Base-by-base conservation (phyloP, 169 alveolate species). In the Cryptosporidium ryanae region DNA sequence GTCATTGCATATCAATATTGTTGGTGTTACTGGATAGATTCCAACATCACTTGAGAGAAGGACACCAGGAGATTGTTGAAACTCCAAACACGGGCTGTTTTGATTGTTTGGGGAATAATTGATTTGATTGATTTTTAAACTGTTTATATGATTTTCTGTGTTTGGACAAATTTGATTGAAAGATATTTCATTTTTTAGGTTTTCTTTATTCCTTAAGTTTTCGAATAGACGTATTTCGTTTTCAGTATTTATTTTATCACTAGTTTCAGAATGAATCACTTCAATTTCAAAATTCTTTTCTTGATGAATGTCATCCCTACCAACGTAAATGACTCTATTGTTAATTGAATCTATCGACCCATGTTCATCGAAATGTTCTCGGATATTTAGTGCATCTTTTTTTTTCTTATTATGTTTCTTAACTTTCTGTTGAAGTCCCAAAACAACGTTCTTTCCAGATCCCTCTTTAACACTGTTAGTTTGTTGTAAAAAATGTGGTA, bases 11-110 rank as follows among this genome's bases (percentile, higher is more conserved):
- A 21, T 64, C 15, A 48, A 38, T 12, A 76, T 32, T 43, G 63
- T 32, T 5, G 87, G 87, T 5, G 87, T 76, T 43, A 76, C 87
- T 5, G 87, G 87, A 23, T 76, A 76, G 12, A 76, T 61, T 38
- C 87, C 87, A 57, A 76, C 64, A 61, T 55, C 71, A 38, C 71
- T 76, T 38, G 65, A 34, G n/a, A 76, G 71, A 3, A 76, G 32
- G 0, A 59, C 87, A 2, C 76, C 71, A 12, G 87, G 76, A 0
- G 87, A 65, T 76, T 76, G 76, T 25, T 76, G 87, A 31, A 76
- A 48, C 71, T 59, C 68, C 17, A 76, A 32, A n/a, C 63, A 54
- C 34, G 87, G 1, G 21, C 76, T 54, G 18, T 31, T 59, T 21
- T 44, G 34, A 46, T 76, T 32, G 31, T 27, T 44, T 25, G 87